A percentile compares a stretch with the other conserved stretches of the same genome.
Conservation (phyloP, 345 rosid genomes). For the Isatis tinctoria region DNA sequence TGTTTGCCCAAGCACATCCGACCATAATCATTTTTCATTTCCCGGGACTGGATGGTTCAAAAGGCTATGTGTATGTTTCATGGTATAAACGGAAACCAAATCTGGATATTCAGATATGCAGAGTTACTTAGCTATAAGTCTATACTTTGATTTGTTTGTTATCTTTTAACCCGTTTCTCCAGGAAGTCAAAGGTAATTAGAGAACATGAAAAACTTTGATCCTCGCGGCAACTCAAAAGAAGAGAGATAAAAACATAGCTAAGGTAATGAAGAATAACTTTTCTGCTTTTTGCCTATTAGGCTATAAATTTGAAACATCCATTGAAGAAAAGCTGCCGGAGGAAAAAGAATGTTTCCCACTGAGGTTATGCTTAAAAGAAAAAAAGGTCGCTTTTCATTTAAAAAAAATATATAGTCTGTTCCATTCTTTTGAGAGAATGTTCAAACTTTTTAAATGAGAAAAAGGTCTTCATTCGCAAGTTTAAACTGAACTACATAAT, state of each 20-base stretch:
- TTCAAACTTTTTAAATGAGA: constrained; percentile 13
- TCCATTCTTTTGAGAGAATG: constrained; percentile 20
- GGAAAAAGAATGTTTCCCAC: constrained; percentile 35
- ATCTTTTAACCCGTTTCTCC: background rate
- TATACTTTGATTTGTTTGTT: background rate
- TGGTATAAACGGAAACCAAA: background rate
- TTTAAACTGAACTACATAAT: background rate
- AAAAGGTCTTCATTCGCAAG: constrained; percentile 7
- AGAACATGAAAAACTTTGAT: background rate
- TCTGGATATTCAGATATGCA: background rate
- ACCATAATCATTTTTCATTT: background rate
- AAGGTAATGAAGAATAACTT: constrained; percentile 14
- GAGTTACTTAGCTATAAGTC: background rate
- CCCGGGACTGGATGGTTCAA: background rate
- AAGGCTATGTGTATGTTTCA: background rate
- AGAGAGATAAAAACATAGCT: background rate
- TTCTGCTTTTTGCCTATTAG: background rate
- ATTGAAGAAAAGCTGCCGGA: constrained; percentile 23
- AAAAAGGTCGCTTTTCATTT: background rate
- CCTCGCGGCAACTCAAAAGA: background rate
- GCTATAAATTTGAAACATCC: constrained; percentile 5
- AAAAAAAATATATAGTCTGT: background rate
- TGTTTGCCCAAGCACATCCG: background rate
- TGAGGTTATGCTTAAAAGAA: constrained; percentile 20
- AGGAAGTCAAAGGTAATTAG: background rate